Conservation (phyloP, 352 stramenopile genomes). For the Aphanomyces stellatus region DNA sequence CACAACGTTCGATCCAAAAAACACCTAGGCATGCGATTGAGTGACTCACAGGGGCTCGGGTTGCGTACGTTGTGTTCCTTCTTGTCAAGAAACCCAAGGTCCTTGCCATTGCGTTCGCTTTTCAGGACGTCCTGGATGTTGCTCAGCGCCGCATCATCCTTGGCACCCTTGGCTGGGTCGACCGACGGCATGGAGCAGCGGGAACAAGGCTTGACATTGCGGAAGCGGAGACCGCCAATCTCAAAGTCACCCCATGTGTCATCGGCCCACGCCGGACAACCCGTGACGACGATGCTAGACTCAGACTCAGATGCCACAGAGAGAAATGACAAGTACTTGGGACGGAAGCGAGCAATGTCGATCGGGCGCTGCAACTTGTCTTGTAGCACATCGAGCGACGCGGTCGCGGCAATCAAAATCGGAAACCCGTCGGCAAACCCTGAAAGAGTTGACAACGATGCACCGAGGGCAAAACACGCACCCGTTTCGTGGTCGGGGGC, state of each 20-base stretch:
- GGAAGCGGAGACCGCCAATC: conserved; percentile 44
- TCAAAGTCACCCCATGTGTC: conserved; percentile 64
- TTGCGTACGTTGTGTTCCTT: conserved; percentile 27
- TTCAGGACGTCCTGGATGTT: conserved; percentile 31
- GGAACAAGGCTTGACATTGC: conserved; percentile 62
- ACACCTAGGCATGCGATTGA: conserved; percentile 31
- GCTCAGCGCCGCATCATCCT: conserved; percentile 37
- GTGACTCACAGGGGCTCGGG: too few species aligned
- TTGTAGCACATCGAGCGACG: conserved; percentile 58
- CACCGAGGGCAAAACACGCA: neutral
- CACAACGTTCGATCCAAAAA: conserved; percentile 76
- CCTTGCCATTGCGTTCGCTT: conserved; percentile 37
- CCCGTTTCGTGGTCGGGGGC: conserved; percentile 44
- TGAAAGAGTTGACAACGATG: neutral
- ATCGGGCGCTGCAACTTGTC: conserved; percentile 37
- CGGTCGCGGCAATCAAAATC: conserved; percentile 50
- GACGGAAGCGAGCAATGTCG: conserved; percentile 75
- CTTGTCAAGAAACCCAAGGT: conserved; percentile 48
- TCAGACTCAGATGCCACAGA: neutral
- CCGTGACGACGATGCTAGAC: conserved; percentile 60
- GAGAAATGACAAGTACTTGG: conserved; percentile 41
- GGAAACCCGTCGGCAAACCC: conserved; percentile 75
- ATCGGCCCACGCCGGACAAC: conserved; percentile 53
- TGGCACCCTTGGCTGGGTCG: conserved; percentile 48
- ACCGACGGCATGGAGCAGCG: conserved; percentile 75